Evolutionary conservation across 768 basidiomycete genomes (phyloP), one percentile per base, ranked within the genome.

Genomic region (Agrocybe pediades): DNA sequence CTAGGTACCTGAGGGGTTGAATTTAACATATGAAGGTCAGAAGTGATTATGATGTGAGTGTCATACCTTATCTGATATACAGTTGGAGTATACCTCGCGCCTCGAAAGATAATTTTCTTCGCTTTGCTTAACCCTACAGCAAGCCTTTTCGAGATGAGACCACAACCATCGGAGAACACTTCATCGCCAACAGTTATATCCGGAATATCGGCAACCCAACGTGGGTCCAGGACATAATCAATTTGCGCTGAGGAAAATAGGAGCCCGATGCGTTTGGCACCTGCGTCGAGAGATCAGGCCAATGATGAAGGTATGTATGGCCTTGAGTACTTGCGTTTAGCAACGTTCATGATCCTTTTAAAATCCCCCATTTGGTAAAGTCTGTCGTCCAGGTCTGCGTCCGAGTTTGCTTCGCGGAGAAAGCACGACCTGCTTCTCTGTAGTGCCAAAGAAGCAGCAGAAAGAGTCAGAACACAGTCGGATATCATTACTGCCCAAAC

Each of bases 161-260:
- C 86, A 61, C 86, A 88, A 0, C 86, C 86, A 63, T 88, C 85
- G 0, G 85, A 87, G 64, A 88, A 87, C 0, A 77, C 60, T 51
- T 84, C 83, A 41, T 84, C 85, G 6, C 77, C 75, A 20, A 71
- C 67, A 57, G 74, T 77, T 49, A 88, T 81, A 55, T 87, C 86
- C 3, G 74, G 71, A 11, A 88, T 86, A 59, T 88, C 86, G 5
- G 70, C 63, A 7, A 76, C 71, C 42, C 70, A 72, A 23, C 63
- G 60, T 2, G 83, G 83, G 62, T 83, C 77, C 8, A 87, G 70
- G 2, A 67, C 65, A 64, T 75, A 82, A 63, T 87, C 86, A 20
- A 86, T 68, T 43, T 83, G 76, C 0, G 86, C 84, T 17, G 79
- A 80, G 1, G 85, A 87, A 57, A 87, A 88, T 13, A 87, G 66